Conservation (phyloP, 2,329 filamentous ascomycete genomes). For the Neofusicoccum ribis region DNA sequence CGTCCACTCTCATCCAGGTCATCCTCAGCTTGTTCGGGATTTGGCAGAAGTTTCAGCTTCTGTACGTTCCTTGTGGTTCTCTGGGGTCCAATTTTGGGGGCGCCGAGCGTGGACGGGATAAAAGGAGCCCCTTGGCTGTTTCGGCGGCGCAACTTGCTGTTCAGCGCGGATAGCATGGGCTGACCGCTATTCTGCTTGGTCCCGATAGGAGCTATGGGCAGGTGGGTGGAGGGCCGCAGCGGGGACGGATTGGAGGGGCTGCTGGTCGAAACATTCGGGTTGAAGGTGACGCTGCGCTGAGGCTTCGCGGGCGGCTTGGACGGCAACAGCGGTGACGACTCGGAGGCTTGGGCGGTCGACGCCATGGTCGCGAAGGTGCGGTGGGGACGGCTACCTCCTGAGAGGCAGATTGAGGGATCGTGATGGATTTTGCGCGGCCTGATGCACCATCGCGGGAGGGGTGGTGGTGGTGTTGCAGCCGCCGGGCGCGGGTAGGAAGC, state of each 20-base stretch:
- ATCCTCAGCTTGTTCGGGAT: slow-evolving; percentile 79
- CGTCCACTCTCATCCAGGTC: slow-evolving; percentile 79
- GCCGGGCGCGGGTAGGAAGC: slow-evolving; percentile 6
- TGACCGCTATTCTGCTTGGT: slow-evolving; percentile 29
- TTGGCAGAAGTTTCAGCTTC: slow-evolving; percentile 95
- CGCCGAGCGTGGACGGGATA: slow-evolving; percentile 42
- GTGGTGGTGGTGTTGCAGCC: neutral
- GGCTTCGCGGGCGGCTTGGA: slow-evolving; percentile 40
- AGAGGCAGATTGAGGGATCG: neutral
- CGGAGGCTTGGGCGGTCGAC: slow-evolving; percentile 22
- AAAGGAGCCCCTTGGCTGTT: slow-evolving; percentile 75
- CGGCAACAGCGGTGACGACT: slow-evolving; percentile 40
- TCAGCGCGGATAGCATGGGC: slow-evolving; percentile 68
- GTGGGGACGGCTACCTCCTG: neutral
- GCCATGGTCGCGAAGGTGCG: neutral
- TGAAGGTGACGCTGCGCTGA: slow-evolving; percentile 73
- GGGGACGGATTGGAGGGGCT: slow-evolving; percentile 39
- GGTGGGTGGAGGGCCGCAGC: slow-evolving; percentile 33
- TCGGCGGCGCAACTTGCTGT: slow-evolving; percentile 81
- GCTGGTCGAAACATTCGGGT: slow-evolving; percentile 57
- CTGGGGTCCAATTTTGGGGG: slow-evolving; percentile 84
- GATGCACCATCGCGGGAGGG: slow-evolving; percentile 9
- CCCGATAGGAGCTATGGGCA: slow-evolving; percentile 33
- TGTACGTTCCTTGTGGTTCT: slow-evolving; percentile 93
- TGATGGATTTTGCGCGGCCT: neutral